Base-by-base conservation (phyloP, 2,329 filamentous ascomycete genomes). In the Lasiodiplodia theobromae region DNA sequence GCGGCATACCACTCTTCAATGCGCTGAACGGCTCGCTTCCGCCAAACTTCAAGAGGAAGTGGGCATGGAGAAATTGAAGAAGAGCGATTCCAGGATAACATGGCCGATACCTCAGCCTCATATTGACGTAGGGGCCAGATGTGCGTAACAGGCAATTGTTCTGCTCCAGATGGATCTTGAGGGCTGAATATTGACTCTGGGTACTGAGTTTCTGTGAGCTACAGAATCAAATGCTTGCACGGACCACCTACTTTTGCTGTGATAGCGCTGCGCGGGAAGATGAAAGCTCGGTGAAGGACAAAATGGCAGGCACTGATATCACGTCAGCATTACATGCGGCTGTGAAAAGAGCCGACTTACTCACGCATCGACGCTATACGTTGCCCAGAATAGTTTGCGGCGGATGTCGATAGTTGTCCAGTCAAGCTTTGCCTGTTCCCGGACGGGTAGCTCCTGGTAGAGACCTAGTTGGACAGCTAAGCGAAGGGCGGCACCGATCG, bases 331-430 rank as follows among this genome's bases (percentile, higher is more conserved):
- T 12, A 37, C n/a, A n/a, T n/a, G n/a, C n/a, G n/a, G n/a, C n/a
- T n/a, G n/a, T n/a, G n/a, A n/a, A n/a, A n/a, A n/a, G n/a, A n/a
- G n/a, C n/a, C n/a, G n/a, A n/a, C n/a, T n/a, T n/a, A 21, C 66
- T 31, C 25, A 68, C 66, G 66, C 66, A 18, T 68, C 66, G 1
- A 68, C 21, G 18, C 51, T 68, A 21, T 68, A 68, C 5, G 37
- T 56, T 25, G 66, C 66, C 66, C 66, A 68, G 23, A 68, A 68
- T 4, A 68, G n/a, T 47, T 68, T 68, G 4, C 66, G 56, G 34
- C 66, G 47, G 34, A 53, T 54, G 47, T 68, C 66, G n/a, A 68
- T 8, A 3, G 66, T 63, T 4, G 47, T 12, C 47, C 25, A 49
- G 44, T 56, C 56, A 12, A 62, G 23, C 34, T 53, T 63, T 8